phyloP scores from a whole-genome alignment of 345 rosid genomes.

The Brassica rapa region DNA sequence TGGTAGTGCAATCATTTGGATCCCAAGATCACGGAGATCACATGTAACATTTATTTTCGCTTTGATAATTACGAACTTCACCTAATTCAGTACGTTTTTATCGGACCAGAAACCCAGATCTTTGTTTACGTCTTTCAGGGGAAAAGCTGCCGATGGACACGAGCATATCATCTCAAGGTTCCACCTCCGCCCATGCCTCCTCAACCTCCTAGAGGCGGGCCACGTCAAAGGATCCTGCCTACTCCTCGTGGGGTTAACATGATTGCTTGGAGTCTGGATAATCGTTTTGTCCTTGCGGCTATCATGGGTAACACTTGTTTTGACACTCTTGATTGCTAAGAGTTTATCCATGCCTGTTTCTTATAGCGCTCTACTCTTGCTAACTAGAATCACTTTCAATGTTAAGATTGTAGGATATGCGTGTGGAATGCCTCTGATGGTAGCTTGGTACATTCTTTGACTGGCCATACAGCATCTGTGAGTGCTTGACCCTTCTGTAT shows the following conservation, averaged over 20 bases:
- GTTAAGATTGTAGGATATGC: slow-evolving; percentile 95
- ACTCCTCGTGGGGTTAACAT: slow-evolving; percentile 99
- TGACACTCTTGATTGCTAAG: slow-evolving; percentile 25
- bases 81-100: not conserved
- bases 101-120: slow-evolving; percentile 15
- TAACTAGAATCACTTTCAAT: slow-evolving; percentile 27
- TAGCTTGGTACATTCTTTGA: slow-evolving; percentile 90
- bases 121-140: slow-evolving; percentile 53
- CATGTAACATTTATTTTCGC: slow-evolving; percentile 55
- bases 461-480: slow-evolving; percentile 95
- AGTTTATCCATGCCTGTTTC: slow-evolving; percentile 2
- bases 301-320: slow-evolving; percentile 73
- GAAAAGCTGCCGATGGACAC: slow-evolving; percentile 83
- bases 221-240: slow-evolving; percentile 95
- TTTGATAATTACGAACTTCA: not conserved
- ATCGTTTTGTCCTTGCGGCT: slow-evolving; percentile 99
- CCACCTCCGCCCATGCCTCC: slow-evolving; percentile 99
- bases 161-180: slow-evolving; percentile 93
- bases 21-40: slow-evolving; percentile 88
- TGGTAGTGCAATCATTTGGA: slow-evolving; percentile 99
- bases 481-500: slow-evolving; percentile 45
- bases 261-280: slow-evolving; percentile 97
- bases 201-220: slow-evolving; percentile 95
- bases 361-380: slow-evolving; percentile 15
- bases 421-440: slow-evolving; percentile 99